Conservation (phyloP, 208 protist genomes). For the Kentomonas sorsogonicus region DNA sequence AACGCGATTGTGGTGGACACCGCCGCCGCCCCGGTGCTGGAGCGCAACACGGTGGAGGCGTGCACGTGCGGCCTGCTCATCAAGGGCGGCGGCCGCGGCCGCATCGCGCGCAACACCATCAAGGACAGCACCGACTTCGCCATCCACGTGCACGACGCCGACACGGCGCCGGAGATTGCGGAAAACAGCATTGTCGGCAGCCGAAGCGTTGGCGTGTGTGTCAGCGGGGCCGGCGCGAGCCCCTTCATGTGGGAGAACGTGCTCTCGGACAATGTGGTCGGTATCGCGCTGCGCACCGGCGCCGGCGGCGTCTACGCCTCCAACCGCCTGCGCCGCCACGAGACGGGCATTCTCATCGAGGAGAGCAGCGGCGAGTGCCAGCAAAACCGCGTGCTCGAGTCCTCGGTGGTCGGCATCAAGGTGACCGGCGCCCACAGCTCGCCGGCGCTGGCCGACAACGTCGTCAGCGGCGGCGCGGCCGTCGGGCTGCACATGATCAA, state of each 20-base stretch:
- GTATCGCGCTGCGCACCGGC: slow-evolving; percentile 12
- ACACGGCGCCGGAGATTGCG: slow-evolving; percentile 2
- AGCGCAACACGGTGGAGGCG: slow-evolving; percentile 18
- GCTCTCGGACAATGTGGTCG: slow-evolving; percentile 15
- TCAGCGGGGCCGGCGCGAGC: slow-evolving; percentile 13
- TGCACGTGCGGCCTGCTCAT: slow-evolving; percentile 21
- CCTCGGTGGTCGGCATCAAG: slow-evolving; percentile 10
- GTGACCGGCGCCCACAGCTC: slow-evolving; percentile 7
- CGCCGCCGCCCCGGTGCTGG: slow-evolving; percentile 14
- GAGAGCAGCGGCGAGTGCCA: slow-evolving; percentile 15
- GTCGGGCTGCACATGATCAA: slow-evolving; percentile 9
- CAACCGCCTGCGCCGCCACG: slow-evolving; percentile 20
- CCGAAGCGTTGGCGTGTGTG: neutral
- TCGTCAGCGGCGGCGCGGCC: slow-evolving; percentile 10
- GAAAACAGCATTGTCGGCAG: neutral
- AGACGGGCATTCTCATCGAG: slow-evolving; percentile 13
- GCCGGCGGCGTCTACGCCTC: slow-evolving; percentile 17
- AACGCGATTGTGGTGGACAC: slow-evolving; percentile 20
- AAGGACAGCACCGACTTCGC: slow-evolving; percentile 9
- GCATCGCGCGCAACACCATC: slow-evolving; percentile 18
- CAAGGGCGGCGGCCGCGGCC: slow-evolving; percentile 10
- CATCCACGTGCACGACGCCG: neutral
- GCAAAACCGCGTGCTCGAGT: slow-evolving; percentile 19
- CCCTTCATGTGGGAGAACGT: slow-evolving; percentile 20
- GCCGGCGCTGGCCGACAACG: slow-evolving; percentile 17